Percentiles rank a stretch among this genome's conserved stretches.
phyloP scores from a whole-genome alignment of 495 filamentous ascomycete genomes.

The Evernia prunastri region DNA sequence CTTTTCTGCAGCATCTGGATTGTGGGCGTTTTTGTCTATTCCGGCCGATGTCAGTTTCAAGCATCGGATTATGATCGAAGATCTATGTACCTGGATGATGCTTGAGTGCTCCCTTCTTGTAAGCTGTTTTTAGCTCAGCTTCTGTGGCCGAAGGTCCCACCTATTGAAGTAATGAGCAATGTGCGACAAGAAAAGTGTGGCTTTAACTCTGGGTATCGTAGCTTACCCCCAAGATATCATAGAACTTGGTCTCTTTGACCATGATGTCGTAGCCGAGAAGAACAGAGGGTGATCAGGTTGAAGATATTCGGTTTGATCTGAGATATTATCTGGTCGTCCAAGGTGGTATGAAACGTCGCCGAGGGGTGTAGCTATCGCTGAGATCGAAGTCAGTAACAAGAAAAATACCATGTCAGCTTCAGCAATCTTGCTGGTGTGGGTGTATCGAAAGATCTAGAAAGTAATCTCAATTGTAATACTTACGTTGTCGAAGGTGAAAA shows the following conservation, averaged over 20 bases:
- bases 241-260: conserved; percentile 86
- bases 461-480: background rate
- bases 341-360: background rate
- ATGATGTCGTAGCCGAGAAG: conserved; percentile 45
- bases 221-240: conserved; percentile 80
- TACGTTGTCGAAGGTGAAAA: background rate
- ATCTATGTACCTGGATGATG: conserved; percentile 70
- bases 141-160: conserved; percentile 67
- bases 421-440: background rate
- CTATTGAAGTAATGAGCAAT: conserved; percentile 38
- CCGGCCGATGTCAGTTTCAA: background rate
- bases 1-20: conserved; percentile 88
- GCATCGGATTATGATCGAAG: background rate
- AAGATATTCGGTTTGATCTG: background rate
- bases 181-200: background rate
- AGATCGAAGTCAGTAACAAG: background rate
- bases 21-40: conserved; percentile 90
- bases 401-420: background rate
- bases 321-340: background rate
- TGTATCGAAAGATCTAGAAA: background rate
- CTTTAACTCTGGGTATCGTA: conserved; percentile 1
- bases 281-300: background rate
- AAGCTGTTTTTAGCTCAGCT: conserved; percentile 78
- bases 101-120: conserved; percentile 84
- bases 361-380: background rate